Base-by-base conservation (phyloP, 192 early-diverging fungal species). In the Coemansia sp. region DNA sequence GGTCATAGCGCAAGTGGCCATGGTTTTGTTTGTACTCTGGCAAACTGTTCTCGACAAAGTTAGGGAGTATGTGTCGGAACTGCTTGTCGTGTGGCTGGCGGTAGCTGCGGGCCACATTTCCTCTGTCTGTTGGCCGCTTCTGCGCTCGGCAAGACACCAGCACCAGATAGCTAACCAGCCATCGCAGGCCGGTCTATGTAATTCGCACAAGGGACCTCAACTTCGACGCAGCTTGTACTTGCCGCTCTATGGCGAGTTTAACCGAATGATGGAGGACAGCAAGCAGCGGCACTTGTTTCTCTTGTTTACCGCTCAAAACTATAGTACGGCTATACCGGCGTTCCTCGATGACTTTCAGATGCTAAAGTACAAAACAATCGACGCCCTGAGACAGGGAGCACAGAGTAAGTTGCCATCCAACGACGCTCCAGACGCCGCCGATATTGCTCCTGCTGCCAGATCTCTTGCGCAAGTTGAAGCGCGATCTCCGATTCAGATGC, bases 261-360 rank as follows among this genome's bases (percentile, higher is more conserved):
- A 63, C 32, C 31, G 31, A 19, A 59, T 67, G 59, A 48, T 80
- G 32, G 69, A 75, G 11, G 50, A 67, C 53, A 59, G 48, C 31
- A 37, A 25, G 9, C 66, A 73, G 36, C 62, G 73, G 36, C 50
- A 72, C 8, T 29, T 36, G 21, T 80, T 80, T 55, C 25, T 80
- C 39, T 31, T 17, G 12, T 80, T 70, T 67, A 63, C 73, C 3
- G 29, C 62, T 9, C 67, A 61, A 5, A 73, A 66, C 34, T 80
- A 80, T 34, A 63, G 69, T 12, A 73, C 73, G 42, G 51, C 67
- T 12, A 44, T 80, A 14, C 73, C 78, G 4, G 59, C 66, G 27
- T 80, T 80, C 51, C 67, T 80, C 32, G 32, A 48, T 38, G 69
- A 72, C 57, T 80, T 63, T 46, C 78, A 80, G 70, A 63, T 60